Base-by-base conservation (phyloP, 1,284 basidiomycete genomes). In the Microbotryum violaceum region DNA sequence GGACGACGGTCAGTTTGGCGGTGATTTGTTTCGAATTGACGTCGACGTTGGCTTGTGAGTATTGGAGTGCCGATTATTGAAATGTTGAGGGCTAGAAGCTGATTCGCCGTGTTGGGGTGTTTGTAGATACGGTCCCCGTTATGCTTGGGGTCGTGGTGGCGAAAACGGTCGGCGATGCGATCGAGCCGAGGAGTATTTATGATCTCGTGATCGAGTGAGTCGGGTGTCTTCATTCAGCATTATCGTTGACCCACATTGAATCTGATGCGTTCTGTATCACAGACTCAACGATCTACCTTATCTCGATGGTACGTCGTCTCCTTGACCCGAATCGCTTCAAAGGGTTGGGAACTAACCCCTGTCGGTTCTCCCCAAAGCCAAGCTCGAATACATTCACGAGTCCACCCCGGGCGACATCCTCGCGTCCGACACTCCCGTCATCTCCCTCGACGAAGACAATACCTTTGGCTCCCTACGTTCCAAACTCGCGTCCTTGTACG, bases 21-120 rank as follows among this genome's bases (percentile, higher is more conserved):
- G 93, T 97, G 57, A 97, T 97, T 77, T 91, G 97, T 83, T 90
- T 97, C 72, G 94, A 97, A 75, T 81, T 97, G 47, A 97, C 93
- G 0, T 57, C 51, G 51, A 29, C 25, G 57, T 47, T 9, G 42
- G 42, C 33, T 23, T 49, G 48, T 21, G 16, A 42, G 37, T 18
- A 16, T 12, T 16, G 37, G 10, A 37, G 37, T 9, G 37, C 2
- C 8, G 8, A 16, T 10, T 37, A 4, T 1, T 10, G 37, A 37
- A 12, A 37, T 5, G 37, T 1, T 37, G 37, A 37, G 12, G 9
- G 37, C 37, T 37, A 12, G 37, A 16, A 37, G 4, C 37, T 42
- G 37, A 42, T 42, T 42, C 14, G 27, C 27, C 16, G 37, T 42
- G 37, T 3, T 97, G 12, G 37, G 12, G 14, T 42, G 37, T 42